Evolutionary conservation across 2,329 filamentous ascomycete species (phyloP), one percentile per base, ranked within the genome.

Genomic region (Fusarium piperis): DNA sequence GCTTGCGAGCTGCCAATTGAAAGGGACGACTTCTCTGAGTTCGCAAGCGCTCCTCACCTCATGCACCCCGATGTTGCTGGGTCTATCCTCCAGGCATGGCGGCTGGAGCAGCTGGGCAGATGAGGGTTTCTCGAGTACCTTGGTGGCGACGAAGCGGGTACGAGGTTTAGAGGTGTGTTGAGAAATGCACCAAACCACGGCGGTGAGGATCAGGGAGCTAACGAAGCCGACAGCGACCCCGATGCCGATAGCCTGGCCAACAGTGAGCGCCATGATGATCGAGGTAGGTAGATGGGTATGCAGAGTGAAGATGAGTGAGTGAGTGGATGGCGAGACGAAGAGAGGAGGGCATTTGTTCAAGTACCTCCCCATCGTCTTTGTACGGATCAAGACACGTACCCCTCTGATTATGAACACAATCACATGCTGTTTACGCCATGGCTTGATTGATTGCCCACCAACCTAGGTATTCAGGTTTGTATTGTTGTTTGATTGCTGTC

Each of bases 1-100:
- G 13, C 2, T 0, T 6, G 1, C 4, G 23, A 46, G 3, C 4
- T 11, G 1, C 2, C 11, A 4, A 3, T 8, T 16, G 4, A n/a
- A n/a, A n/a, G 1, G 1, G 9, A 7, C 10, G n/a, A 16, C 44
- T 10, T 46, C 15, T 26, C 26, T 1, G 20, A 26, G 20, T 26
- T 44, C 20, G 2, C 4, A 5, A 9, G 8, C 13, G 20, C 7
- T 1, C 39, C 12, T 7, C 20, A 44, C 16, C 39, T 44, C 13
- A 44, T 26, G 20, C 20, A 26, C 13, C 15, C 41, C 13, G 28
- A 46, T 26, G 23, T 26, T 26, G n/a, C n/a, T n/a, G n/a, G n/a
- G n/a, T n/a, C n/a, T n/a, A n/a, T n/a, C n/a, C n/a, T n/a, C n/a
- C n/a, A n/a, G n/a, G n/a, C n/a, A n/a, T n/a, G n/a, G n/a, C n/a